phyloP scores from a whole-genome alignment of 225 moss, liverwort and hornwort genomes.

The Straminergon stramineum region DNA sequence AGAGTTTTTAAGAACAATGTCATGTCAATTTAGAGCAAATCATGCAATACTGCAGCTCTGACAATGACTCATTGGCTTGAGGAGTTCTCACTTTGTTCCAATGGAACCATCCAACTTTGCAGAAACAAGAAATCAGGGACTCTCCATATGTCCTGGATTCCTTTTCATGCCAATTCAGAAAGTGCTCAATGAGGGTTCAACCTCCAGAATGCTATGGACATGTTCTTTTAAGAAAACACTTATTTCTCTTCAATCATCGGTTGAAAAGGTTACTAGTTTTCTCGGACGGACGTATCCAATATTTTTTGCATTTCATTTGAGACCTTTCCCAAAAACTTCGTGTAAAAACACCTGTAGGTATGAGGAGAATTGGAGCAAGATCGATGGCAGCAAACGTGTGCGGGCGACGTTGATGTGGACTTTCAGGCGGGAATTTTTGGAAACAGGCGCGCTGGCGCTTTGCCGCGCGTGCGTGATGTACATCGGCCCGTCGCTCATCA shows the following conservation, averaged over 20 bases:
- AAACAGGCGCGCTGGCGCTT: slow-evolving; percentile 41
- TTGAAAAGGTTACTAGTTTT: neutral
- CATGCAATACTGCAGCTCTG: neutral
- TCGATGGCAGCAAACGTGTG: slow-evolving; percentile 2
- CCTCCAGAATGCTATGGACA: neutral
- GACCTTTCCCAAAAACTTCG: neutral
- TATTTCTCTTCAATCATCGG: neutral
- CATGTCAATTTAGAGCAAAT: neutral
- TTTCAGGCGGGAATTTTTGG: slow-evolving; percentile 15
- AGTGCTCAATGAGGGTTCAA: neutral
- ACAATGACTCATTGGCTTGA: neutral
- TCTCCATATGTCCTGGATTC: neutral
- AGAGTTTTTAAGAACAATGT: neutral
- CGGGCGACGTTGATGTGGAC: slow-evolving; percentile 23
- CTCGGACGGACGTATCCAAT: neutral
- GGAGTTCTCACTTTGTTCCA: neutral
- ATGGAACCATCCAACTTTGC: neutral
- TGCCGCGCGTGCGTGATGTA: slow-evolving; percentile 61
- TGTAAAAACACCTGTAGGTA: neutral
- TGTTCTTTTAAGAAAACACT: too few species aligned
- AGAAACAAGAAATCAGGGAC: neutral
- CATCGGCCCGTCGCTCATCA: slow-evolving; percentile 59
- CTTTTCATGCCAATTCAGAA: neutral
- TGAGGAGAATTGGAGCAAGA: slow-evolving; percentile 14
- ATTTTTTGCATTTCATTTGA: neutral